phyloP scores from a whole-genome alignment of 805 yeast genomes.

The Yarrowia deformans region DNA sequence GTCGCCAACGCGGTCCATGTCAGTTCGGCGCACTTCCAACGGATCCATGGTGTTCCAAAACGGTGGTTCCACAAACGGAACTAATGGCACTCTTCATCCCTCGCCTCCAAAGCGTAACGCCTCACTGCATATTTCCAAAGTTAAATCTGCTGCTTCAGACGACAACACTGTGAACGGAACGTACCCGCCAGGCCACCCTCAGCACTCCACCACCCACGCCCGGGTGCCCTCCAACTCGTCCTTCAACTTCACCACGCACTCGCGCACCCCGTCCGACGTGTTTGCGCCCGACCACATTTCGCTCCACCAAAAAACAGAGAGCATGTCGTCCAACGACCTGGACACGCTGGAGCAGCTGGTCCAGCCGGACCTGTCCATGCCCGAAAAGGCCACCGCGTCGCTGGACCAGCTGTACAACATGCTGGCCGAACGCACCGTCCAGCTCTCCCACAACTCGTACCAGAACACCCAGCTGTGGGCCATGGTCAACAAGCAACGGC shows the following conservation, averaged over 20 bases:
- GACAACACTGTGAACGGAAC: not conserved
- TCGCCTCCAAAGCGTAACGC: constrained; percentile 30
- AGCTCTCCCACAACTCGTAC: constrained; percentile 42
- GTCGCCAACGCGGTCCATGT: constrained; percentile 15
- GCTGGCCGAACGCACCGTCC: constrained; percentile 42
- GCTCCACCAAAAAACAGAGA: constrained; percentile 20
- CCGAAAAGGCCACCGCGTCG: constrained; percentile 32
- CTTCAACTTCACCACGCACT: constrained; percentile 11
- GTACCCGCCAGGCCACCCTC: not conserved
- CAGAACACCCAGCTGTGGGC: constrained; percentile 46
- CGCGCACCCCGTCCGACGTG: constrained; percentile 20
- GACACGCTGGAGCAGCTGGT: constrained; percentile 30
- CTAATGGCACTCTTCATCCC: constrained; percentile 14
- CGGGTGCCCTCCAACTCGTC: constrained; percentile 30
- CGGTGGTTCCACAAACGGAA: not conserved
- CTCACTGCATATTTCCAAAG: constrained; percentile 16
- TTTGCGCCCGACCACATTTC: constrained; percentile 29
- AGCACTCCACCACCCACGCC: not conserved
- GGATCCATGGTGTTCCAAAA: not conserved
- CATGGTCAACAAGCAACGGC: constrained; percentile 44
- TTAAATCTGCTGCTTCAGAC: constrained; percentile 1
- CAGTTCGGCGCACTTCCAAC: not conserved
- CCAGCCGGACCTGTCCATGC: constrained; percentile 35
- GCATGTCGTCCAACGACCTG: constrained; percentile 23
- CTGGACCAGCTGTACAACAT: constrained; percentile 40